A percentile compares a stretch with the other conserved stretches of the same genome.
These are phyloP conservation scores for Aspergillus floridensis DNA, from an alignment of 2,329 filamentous ascomycete species.

Conservation along the genomic window DNA sequence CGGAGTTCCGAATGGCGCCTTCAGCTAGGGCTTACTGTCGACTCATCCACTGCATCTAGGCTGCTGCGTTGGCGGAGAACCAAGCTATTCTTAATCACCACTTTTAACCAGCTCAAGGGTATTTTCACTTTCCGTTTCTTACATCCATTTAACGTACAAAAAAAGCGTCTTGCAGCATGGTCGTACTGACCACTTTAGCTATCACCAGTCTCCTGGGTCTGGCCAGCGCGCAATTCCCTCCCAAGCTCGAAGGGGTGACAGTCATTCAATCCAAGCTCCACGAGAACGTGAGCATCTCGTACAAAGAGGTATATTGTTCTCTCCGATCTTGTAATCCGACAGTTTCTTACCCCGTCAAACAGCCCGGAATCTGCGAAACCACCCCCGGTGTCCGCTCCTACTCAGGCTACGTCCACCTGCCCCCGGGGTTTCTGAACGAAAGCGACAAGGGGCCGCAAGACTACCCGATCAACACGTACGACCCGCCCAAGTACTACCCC, in stretches of 20 bases:
- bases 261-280: constrained; percentile 1
- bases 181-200: not conserved
- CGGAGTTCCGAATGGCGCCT: not conserved
- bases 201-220: not conserved
- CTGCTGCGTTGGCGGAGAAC: not conserved
- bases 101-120: not conserved
- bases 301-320: not conserved
- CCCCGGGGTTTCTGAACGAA: not conserved
- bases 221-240: not conserved
- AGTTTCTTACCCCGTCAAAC: too few species aligned
- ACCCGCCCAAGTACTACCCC: too few species aligned
- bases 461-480: constrained; percentile 7
- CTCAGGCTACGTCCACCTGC: constrained; percentile 2
- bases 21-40: not conserved
- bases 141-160: too few species aligned
- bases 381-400: not conserved
- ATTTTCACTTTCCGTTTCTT: too few species aligned
- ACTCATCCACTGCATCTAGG: not conserved
- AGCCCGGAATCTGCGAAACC: constrained; percentile 6
- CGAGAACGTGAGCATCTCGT: not conserved
- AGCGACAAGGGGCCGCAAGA: not conserved
- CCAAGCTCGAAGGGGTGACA: not conserved
- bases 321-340: not conserved
- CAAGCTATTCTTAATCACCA: not conserved
- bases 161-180: too few species aligned